Conservation (phyloP, 1,284 basidiomycete genomes). For the Puccinia coronata region DNA sequence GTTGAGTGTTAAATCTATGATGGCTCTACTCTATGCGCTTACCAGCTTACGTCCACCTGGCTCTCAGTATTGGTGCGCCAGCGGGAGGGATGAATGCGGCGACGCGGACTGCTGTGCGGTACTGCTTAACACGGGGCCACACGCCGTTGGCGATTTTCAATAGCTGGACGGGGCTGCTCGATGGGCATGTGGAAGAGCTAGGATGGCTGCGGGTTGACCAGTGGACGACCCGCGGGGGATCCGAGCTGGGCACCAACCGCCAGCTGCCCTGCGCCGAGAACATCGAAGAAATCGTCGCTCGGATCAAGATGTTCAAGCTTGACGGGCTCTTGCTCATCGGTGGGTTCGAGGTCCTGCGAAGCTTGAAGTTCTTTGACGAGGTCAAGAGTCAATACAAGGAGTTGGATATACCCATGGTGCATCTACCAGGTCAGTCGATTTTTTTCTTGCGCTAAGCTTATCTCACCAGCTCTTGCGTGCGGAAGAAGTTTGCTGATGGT, state of each 20-base stretch:
- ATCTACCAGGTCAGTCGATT: conserved; percentile 66
- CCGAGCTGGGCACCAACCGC: conserved; percentile 95
- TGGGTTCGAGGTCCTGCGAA: conserved; percentile 90
- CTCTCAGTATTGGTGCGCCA: conserved; percentile 81
- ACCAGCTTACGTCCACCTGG: not conserved
- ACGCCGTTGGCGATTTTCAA: conserved; percentile 88
- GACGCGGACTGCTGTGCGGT: conserved; percentile 87
- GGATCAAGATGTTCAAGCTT: conserved; percentile 82
- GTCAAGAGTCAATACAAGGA: conserved; percentile 79
- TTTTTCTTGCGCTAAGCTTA: not conserved
- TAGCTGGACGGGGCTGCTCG: conserved; percentile 88
- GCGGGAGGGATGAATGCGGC: conserved; percentile 99
- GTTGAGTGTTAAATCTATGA: conserved; percentile 63
- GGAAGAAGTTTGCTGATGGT: not conserved
- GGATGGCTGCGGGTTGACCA: conserved; percentile 97
- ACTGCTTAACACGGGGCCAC: conserved; percentile 89
- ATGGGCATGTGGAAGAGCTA: conserved; percentile 80
- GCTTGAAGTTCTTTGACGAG: conserved; percentile 75
- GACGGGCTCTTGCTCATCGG: conserved; percentile 86
- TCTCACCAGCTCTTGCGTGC: not conserved
- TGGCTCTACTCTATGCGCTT: not conserved
- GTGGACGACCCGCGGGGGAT: conserved; percentile 96
- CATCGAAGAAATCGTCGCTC: conserved; percentile 75
- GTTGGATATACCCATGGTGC: conserved; percentile 89
- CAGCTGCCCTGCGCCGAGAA: conserved; percentile 80